Evolutionary conservation across 805 yeast genomes (phyloP).

Genomic region (Candida verbasci): DNA sequence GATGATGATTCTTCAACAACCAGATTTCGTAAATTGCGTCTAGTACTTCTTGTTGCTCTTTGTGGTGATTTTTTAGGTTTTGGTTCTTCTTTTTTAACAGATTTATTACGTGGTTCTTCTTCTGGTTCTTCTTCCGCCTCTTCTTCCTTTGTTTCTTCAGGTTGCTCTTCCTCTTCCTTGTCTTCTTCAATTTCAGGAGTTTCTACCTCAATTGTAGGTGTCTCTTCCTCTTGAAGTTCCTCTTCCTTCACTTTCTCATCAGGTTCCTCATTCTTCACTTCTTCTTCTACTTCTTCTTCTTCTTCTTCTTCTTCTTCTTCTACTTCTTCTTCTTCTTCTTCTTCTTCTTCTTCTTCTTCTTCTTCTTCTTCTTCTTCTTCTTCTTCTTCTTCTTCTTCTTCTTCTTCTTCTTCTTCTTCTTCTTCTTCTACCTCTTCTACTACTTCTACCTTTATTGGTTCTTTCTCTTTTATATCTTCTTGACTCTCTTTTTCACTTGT

Average conservation of each 20-base stretch:
- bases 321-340: constrained; percentile 8
- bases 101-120: constrained; percentile 3
- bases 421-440: constrained; percentile 9
- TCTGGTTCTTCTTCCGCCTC: constrained; percentile 5
- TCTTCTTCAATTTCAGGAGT: constrained; percentile 3
- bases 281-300: constrained; percentile 14
- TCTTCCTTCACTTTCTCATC: constrained; percentile 6
- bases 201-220: constrained; percentile 9
- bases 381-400: constrained; percentile 4
- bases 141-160: constrained; percentile 6
- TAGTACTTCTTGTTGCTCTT: constrained; percentile 10
- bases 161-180: constrained; percentile 9
- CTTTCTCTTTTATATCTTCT: constrained; percentile 9
- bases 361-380: too few relatives aligned
- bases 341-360: constrained; percentile 9
- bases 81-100: constrained; percentile 4
- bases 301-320: constrained; percentile 12
- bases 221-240: too few relatives aligned
- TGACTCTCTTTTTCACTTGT: constrained; percentile 7
- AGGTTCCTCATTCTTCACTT: constrained; percentile 14
- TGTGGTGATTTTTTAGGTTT: constrained; percentile 5
- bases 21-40: constrained; percentile 5
- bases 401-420: constrained; percentile 8
- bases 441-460: constrained; percentile 5
- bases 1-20: constrained; percentile 9